Evolutionary conservation across 148 eudicot species (phyloP), one percentile per base, ranked within the genome.

Genomic region (Vaccinium macrocarpon): DNA sequence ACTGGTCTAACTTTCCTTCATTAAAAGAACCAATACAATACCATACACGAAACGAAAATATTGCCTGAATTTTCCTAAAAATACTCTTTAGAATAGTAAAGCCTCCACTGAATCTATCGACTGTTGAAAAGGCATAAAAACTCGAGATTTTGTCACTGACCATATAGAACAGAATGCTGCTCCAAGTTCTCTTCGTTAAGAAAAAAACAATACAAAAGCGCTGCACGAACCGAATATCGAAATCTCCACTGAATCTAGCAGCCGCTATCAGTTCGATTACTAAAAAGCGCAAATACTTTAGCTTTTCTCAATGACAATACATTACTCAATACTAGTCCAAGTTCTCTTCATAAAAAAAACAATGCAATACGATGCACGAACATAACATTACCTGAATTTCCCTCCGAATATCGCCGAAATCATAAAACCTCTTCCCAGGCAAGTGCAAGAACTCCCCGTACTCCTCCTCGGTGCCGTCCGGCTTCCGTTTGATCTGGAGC

Each of bases 381-480:
- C 0, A 38, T 25, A 55, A 11, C 29, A 84, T 15, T 16, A 95
- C 98, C 96, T 95, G 92, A 88, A 94, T 95, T 85, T 92, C 96
- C 64, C 87, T 88, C 29, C 98, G 88, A 84, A 95, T 95, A 23
- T 94, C 94, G 79, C 84, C 86, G 81, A 95, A 95, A 87, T 95
- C 91, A 52, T 62, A 88, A 72, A 94, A 93, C 38, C 85, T 82
- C 82, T 90, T 93, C 75, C 94, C 95, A 76, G 93, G 92, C 86
- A 93, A 72, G 87, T 95, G 98, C 89, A 93, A 74, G 83, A 95
- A 94, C 94, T 95, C 98, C 50, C 98, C 98, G 87, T 89, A 95
- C 90, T 95, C 98, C 80, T 92, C 96, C 38, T 90, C 95, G 12
- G 76, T 52, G 5, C 89, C 95, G 38, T 90, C 90, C 1, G 88